Base-by-base conservation (phyloP, 2,329 filamentous ascomycete genomes). In the Septoria petroselini region DNA sequence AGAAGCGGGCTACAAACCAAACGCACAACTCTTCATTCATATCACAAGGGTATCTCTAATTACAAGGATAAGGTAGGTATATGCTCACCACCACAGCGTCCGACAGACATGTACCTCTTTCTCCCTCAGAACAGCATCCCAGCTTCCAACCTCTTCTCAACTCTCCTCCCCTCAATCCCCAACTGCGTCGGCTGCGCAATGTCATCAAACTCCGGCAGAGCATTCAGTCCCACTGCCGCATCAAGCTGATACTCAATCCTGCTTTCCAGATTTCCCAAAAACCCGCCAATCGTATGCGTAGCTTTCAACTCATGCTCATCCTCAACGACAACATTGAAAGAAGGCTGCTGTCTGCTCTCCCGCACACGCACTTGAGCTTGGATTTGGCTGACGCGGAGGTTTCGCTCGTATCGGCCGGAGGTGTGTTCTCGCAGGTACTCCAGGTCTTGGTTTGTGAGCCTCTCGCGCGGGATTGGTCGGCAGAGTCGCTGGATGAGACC, bases 401-500 rank as follows among this genome's bases (percentile, higher is more conserved):
- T 53, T 18, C 61, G 58, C 15, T 59, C 41, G 41, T 58, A 57
- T 18, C 49, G 33, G 35, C 25, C 33, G 9, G 41, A 27, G 4
- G 50, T 52, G 30, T 42, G 48, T 8, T 37, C 30, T 14, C 31
- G 18, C 14, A 57, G 47, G n/a, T 53, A 53, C 15, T 53, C 50
- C 14, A 63, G 44, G 35, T 65, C 63, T 54, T 82, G 78, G 7
- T 68, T 68, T 1, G 76, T 72, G 17, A 78, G 69, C 33, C 81
- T 75, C 15, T 80, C 71, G 23, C 74, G 73, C 23, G 78, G 77
- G 3, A 76, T 70, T 0, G 85, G 85, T 35, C 76, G 77, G 66
- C 86, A 91, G 1, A 89, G 74, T 1, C 73, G 70, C 68, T 91
- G 86, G 54, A 90, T 81, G 6, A 79, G 59, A 19, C 85, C 86